These are phyloP conservation scores for Boletus sensibilis DNA, from an alignment of 768 basidiomycete genomes.

Conservation along the genomic window DNA sequence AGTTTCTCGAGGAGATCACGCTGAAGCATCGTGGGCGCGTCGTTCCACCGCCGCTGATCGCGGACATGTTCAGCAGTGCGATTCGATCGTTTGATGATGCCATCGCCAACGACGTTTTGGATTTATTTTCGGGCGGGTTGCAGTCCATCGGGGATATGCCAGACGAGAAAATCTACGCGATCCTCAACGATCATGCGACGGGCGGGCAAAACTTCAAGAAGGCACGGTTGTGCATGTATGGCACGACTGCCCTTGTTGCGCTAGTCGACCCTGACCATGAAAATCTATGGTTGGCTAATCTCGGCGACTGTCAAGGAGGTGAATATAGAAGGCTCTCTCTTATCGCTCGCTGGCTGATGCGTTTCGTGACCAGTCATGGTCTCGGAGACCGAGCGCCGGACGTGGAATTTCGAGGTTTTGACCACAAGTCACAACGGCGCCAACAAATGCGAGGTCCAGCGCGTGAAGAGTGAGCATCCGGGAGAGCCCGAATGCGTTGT, in stretches of 20 bases:
- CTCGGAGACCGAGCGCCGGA: constrained; percentile 44
- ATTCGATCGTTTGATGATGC: constrained; percentile 65
- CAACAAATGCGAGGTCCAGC: constrained; percentile 62
- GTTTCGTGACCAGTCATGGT: constrained; percentile 46
- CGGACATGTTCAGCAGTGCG: constrained; percentile 54
- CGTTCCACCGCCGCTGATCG: constrained; percentile 49
- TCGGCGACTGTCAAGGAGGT: constrained; percentile 82
- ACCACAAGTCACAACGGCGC: constrained; percentile 72
- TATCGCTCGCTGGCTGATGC: not conserved
- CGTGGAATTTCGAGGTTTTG: constrained; percentile 60
- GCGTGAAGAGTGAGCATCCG: constrained; percentile 64
- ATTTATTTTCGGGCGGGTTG: constrained; percentile 57
- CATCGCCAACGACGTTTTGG: constrained; percentile 63
- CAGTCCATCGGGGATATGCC: constrained; percentile 49
- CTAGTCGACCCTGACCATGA: constrained; percentile 66
- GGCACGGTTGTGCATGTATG: constrained; percentile 73
- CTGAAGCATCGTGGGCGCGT: constrained; percentile 38
- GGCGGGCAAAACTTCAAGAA: constrained; percentile 63
- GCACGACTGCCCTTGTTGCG: constrained; percentile 73
- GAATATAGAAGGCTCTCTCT: constrained; percentile 24
- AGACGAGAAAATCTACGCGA: constrained; percentile 52
- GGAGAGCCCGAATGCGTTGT: constrained; percentile 66
- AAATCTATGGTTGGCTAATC: constrained; percentile 76
- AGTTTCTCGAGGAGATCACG: constrained; percentile 49
- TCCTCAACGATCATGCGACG: constrained; percentile 62